Evolutionary conservation across 768 basidiomycete genomes (phyloP), one percentile per base, ranked within the genome.

Genomic region (Leucogyrophana mollusca): DNA sequence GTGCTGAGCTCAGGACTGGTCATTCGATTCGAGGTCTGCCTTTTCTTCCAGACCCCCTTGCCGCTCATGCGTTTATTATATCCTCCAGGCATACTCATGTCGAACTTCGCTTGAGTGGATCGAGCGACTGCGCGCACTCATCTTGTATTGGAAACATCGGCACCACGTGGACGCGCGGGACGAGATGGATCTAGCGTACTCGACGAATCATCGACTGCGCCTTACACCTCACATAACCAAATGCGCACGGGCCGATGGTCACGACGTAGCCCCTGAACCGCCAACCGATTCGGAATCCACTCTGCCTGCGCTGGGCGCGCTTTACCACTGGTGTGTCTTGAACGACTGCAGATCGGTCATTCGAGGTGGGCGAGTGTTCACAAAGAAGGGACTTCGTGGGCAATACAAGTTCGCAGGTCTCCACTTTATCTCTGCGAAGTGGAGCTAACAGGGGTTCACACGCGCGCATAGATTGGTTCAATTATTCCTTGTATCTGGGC

Each of bases 241-340:
- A 24, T 56, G 44, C 24, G 17, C 34, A 32, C 64, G 68, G 47
- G 64, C 66, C 21, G 66, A 68, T 37, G 69, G 72, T 8, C 63
- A 71, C 23, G 70, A 76, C 18, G 54, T 59, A 17, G 68, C 71
- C 18, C 78, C 78, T n/a, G 79, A 80, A 51, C 63, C 76, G 9
- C 77, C 79, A 1, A 65, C 72, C 1, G 76, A 82, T 56, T 67
- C 74, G 13, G 79, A 80, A 18, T 70, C 73, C 9, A 73, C 78
- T 7, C 67, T 81, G 33, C 76, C 82, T 3, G 76, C 80, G 10
- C 67, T 94, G 38, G 70, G 77, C 39, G 71, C 76, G 1, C 63
- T 93, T 36, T 94, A 89, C 73, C 88, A 89, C 55, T 93, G 90
- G 93, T 97, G 95, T 59, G 73, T 86, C 2, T 61, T 94, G 50